phyloP scores from a whole-genome alignment of 2,329 filamentous ascomycete species.

The Hymenotorrendiella dingleyae region DNA sequence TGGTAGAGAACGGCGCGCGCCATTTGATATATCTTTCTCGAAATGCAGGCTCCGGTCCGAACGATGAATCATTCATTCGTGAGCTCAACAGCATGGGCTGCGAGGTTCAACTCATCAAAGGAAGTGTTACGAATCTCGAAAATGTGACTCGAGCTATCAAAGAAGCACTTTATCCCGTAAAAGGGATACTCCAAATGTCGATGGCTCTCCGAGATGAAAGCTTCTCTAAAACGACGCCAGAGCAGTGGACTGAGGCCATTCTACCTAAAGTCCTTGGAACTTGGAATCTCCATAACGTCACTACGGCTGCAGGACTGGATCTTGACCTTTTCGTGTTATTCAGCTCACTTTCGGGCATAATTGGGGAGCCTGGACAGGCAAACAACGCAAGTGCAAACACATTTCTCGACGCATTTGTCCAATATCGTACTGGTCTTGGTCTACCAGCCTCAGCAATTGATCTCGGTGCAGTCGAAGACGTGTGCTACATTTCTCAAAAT shows the following conservation, averaged over 20 bases:
- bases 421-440: constrained; percentile 1
- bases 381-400: constrained; percentile 7
- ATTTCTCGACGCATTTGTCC: constrained; percentile 7
- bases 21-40: constrained; percentile 1
- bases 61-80: constrained; percentile 1
- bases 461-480: constrained; percentile 8
- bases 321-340: constrained; percentile 3
- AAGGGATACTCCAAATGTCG: constrained; percentile 19
- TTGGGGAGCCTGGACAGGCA: constrained; percentile 5
- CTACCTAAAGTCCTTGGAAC: constrained; percentile 8
- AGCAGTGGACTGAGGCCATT: constrained; percentile 1
- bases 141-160: constrained; percentile 8
- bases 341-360: constrained; percentile 4
- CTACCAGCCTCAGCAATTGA: constrained; percentile 6
- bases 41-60: constrained; percentile 11
- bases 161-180: constrained; percentile 1
- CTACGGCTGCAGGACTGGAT: not conserved
- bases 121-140: not conserved
- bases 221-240: constrained; percentile 4
- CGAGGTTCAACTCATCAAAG: not conserved
- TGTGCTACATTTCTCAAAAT: constrained; percentile 3
- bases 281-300: constrained; percentile 6
- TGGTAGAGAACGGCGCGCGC: constrained; percentile 32
- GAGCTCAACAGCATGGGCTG: constrained; percentile 2
- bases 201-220: constrained; percentile 24